These are phyloP conservation scores for Candida germanica DNA, from an alignment of 805 yeast genomes.

Conservation along the genomic window DNA sequence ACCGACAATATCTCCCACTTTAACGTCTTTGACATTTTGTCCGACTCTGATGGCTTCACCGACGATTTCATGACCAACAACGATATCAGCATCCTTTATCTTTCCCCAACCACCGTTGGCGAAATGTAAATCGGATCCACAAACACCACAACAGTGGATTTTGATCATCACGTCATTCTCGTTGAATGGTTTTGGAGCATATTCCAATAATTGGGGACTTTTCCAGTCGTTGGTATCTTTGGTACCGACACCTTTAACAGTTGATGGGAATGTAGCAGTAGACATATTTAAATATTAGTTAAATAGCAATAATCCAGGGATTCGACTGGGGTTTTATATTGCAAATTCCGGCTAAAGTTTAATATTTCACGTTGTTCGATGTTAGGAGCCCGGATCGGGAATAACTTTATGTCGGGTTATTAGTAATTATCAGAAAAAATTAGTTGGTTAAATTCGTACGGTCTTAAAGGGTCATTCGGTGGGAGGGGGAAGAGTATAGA, in stretches of 20 bases:
- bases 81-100: slow-evolving; percentile 28
- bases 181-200: slow-evolving; percentile 7
- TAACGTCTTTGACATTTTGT: slow-evolving; percentile 45
- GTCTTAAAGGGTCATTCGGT: too few relatives aligned
- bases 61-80: slow-evolving; percentile 63
- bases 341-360: too few relatives aligned
- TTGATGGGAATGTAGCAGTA: too few relatives aligned
- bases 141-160: slow-evolving; percentile 55
- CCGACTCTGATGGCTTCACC: slow-evolving; percentile 66
- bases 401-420: too few relatives aligned
- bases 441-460: too few relatives aligned
- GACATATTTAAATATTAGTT: too few relatives aligned
- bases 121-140: slow-evolving; percentile 61
- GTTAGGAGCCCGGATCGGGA: too few relatives aligned
- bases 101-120: slow-evolving; percentile 51
- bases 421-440: too few relatives aligned
- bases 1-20: slow-evolving; percentile 75
- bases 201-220: slow-evolving; percentile 6
- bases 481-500: too few relatives aligned
- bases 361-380: too few relatives aligned
- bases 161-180: slow-evolving; percentile 13
- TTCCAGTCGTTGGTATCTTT: slow-evolving; percentile 7
- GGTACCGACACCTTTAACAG: slow-evolving; percentile 8
- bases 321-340: too few relatives aligned
- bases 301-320: too few relatives aligned